A percentile compares a stretch with the other conserved stretches of the same genome.
phyloP scores from a whole-genome alignment of 768 basidiomycete genomes.

The Antrodiella citrinella region DNA sequence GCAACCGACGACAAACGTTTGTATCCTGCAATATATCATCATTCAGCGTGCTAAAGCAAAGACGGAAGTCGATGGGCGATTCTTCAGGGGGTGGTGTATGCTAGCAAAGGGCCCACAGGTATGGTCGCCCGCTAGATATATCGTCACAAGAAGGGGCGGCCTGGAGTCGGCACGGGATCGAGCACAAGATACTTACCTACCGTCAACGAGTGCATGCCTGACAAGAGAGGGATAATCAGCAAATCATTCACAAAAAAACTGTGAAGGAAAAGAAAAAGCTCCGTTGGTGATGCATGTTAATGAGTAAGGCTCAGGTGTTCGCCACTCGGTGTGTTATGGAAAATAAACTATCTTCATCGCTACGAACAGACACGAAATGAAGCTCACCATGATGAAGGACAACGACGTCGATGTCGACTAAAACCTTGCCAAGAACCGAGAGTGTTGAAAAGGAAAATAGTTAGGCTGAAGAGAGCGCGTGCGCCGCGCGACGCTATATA shows the following conservation, averaged over 20 bases:
- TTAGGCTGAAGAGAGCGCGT: background rate
- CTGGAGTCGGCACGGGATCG: conserved; percentile 19
- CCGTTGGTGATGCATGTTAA: conserved; percentile 65
- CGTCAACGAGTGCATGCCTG: background rate
- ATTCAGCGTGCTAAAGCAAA: background rate
- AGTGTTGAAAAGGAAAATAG: background rate
- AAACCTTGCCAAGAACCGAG: too few relatives aligned
- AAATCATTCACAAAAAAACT: conserved; percentile 1
- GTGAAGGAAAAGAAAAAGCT: conserved; percentile 22
- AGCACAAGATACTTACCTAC: conserved; percentile 5
- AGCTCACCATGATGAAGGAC: too few relatives aligned
- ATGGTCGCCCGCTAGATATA: conserved; percentile 30
- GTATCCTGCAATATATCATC: background rate
- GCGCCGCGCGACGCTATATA: too few relatives aligned
- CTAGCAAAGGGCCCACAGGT: conserved; percentile 20
- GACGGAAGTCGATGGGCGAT: background rate
- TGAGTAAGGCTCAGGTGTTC: conserved; percentile 66
- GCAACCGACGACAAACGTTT: too few relatives aligned
- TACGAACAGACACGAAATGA: conserved; percentile 10
- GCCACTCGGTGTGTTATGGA: conserved; percentile 64
- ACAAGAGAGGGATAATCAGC: background rate
- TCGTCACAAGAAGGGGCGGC: background rate
- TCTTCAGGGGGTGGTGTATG: conserved; percentile 38
- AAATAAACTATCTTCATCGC: conserved; percentile 50
- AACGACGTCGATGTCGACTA: too few relatives aligned